Base-by-base conservation (phyloP, 257 asterid species). In the Haberlea rhodopensis region DNA sequence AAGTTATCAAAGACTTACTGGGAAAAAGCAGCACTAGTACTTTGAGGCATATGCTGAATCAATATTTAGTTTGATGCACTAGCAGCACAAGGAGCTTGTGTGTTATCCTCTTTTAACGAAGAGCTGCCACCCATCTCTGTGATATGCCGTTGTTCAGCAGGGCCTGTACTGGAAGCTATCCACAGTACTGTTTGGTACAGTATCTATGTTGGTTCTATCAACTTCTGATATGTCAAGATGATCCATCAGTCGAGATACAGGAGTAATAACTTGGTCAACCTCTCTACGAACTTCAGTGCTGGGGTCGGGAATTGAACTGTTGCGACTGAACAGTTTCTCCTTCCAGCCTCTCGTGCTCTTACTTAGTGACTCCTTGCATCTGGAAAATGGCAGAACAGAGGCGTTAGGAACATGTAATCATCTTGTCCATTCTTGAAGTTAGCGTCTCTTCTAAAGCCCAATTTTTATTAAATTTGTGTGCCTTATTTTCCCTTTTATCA, bases 281-380 rank as follows among this genome's bases (percentile, higher is more conserved):
- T 67, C 82, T 72, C 76, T 76, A 66, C 79, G 74, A 56, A 66
- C 71, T 65, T 76, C 89, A 24, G 78, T 60, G 62, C 60, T 60
- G 49, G 69, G 65, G 21, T 85, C 85, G 0, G 77, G 75, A 2
- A 66, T 48, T 20, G 82, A 57, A 75, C 61, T 75, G 71, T 79
- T 80, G 48, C 87, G 84, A 25, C 83, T 69, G 67, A 85, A 85
- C 71, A 82, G 79, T 67, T 78, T 85, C 82, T 85, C 92, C 75
- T 75, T 85, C 92, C 88, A 85, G 66, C 92, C 80, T 78, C 87
- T 80, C 20, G 88, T 80, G 80, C 83, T 82, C 84, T 82, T 85
- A 21, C 84, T 74, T 65, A 85, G 76, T 6, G 89, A 82, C 26
- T 82, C 89, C 72, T 80, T 82, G 84, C 78, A 82, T 62, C 89